Base-by-base conservation (phyloP, 176 grass and related monocot genomes). In the Dendrocalamus sinicus region DNA sequence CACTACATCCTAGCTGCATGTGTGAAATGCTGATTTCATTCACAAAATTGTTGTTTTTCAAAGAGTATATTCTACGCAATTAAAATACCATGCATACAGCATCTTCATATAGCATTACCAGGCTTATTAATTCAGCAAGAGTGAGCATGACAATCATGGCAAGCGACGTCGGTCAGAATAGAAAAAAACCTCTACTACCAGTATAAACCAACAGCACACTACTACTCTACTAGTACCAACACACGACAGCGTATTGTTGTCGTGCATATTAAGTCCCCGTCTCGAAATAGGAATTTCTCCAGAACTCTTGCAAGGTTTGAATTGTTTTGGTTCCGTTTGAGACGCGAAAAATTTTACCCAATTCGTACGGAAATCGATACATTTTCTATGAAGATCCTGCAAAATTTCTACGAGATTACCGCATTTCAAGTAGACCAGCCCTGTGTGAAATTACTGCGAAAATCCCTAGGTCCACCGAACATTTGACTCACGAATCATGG, bases 401-500 rank as follows among this genome's bases (percentile, higher is more conserved):
- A 17, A 19, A 19, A 53, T 17, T 53, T 17, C 16, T 19, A 17
- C 5, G 50, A 51, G 14, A 15, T 15, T 1, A 51, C 13, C 1
- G 14, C 7, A 16, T 53, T 17, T 16, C 16, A 54, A 19, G 16
- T 19, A 19, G 16, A 3, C 6, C 3, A 6, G 16, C 16, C 15
- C 51, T 16, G 14, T 1, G 51, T 17, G 15, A 53, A 53, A 53
- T 7, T 54, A 7, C 16, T 7, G 1, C 5, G 16, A 54, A 7
- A 54, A 19, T 6, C 4, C 17, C 16, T 57, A 10, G 22, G 70
- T 45, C 85, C 77, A 43, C 69, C 59, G 2, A 80, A 81, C 77
- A 15, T 32, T 87, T 75, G 77, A 81, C 77, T 66, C 32, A 0
- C 13, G 22, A 51, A 64, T 64, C 68, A 87, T 74, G 77, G 6